Base-by-base conservation (phyloP, 768 basidiomycete species). In the Russula emetica region DNA sequence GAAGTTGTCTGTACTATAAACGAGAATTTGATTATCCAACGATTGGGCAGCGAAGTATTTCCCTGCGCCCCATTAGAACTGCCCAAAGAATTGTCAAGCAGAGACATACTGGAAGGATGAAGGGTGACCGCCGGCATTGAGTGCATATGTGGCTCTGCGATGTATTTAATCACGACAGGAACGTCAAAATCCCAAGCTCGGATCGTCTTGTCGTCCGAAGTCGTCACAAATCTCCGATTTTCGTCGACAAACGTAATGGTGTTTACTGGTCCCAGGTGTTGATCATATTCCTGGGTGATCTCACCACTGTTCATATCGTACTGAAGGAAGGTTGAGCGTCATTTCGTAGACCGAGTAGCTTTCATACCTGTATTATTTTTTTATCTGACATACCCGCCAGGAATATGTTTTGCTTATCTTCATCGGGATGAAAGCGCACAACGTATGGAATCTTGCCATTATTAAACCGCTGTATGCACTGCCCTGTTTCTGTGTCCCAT, bases 121-220 rank as follows among this genome's bases (percentile, higher is more conserved):
- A 96, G 76, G 6, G 94, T 95, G 53, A 98, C 95, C 20, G 97
- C 92, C 8, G 97, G 97, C 95, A 99, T 98, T 20, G 94, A 97
- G 77, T 99, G 95, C 97, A 99, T 98, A 72, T 94, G 87, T 4
- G 97, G 97, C 75, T 99, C 97, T 22, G 97, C 96, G 63, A 98
- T 98, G 74, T 98, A 97, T 76, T 99, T 99, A 80, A 99, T 98
- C 58, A 97, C 94, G 40, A 98, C 97, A 6, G 97, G 97, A 67
- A 99, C 98, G 76, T 99, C 97, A 74, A 89, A 98, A 74, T 99
- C 97, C 97, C 97, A 99, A 20, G 94, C 96, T 51, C 97, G 87
- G 67, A 99, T 97, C 2, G 94, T 97, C 78, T 98, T 98, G 78
- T 99, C 97, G 73, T 99, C 97, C 11, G 94, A 98, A 16, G 96